These are phyloP conservation scores for Trametes villosa DNA, from an alignment of 768 basidiomycete genomes.

Conservation along the genomic window DNA sequence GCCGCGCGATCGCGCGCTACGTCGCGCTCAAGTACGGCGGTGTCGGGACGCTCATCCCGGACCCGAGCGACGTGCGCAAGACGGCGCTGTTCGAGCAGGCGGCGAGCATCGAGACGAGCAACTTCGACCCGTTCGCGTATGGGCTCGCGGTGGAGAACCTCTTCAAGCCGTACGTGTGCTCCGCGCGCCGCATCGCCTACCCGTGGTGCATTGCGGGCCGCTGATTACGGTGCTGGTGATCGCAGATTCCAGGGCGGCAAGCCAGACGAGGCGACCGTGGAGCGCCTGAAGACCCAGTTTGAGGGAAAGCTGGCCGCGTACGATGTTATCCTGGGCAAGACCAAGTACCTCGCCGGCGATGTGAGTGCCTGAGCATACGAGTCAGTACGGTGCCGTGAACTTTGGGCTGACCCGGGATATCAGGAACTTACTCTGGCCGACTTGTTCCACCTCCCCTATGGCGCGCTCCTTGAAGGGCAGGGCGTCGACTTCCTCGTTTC, in stretches of 20 bases:
- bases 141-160: constrained; percentile 51
- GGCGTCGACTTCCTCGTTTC: constrained; percentile 39
- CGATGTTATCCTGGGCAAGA: constrained; percentile 58
- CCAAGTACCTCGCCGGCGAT: constrained; percentile 53
- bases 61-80: constrained; percentile 36
- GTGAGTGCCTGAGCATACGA: constrained; percentile 24
- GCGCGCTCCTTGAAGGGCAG: constrained; percentile 29
- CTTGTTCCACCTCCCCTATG: constrained; percentile 59
- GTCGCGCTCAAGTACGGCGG: constrained; percentile 53
- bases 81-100: constrained; percentile 46
- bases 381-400: too few species aligned
- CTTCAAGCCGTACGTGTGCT: constrained; percentile 43
- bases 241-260: constrained; percentile 24
- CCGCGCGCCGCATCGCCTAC: too few species aligned
- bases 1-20: constrained; percentile 68
- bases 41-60: constrained; percentile 57
- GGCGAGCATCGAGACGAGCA: constrained; percentile 52
- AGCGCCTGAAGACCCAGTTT: constrained; percentile 35
- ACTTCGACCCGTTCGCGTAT: constrained; percentile 56
- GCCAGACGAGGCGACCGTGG: constrained; percentile 39
- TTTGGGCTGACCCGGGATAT: not conserved
- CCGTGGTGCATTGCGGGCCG: not conserved
- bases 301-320: constrained; percentile 54
- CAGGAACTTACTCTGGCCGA: constrained; percentile 59
- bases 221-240: not conserved